Conservation (phyloP, 345 rosid genomes). For the Eutrema yunnanense region DNA sequence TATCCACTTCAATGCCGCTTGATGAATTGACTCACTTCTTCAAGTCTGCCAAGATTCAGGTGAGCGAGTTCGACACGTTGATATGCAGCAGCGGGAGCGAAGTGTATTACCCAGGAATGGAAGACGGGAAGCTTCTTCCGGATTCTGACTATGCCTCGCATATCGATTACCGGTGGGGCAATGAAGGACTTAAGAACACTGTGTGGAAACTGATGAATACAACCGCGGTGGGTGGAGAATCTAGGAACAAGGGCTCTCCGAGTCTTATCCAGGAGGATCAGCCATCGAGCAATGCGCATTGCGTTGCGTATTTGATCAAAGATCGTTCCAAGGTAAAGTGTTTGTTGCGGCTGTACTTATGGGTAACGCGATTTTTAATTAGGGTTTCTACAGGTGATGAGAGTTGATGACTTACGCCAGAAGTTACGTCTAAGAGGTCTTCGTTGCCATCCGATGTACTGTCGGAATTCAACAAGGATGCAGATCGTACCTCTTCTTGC, state of each 20-base stretch:
- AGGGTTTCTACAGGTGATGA: slow-evolving; percentile 48
- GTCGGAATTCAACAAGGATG: slow-evolving; percentile 72
- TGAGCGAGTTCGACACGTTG: slow-evolving; percentile 74
- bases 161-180: slow-evolving; percentile 88
- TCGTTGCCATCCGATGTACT: slow-evolving; percentile 95
- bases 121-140: slow-evolving; percentile 60
- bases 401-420: slow-evolving; percentile 83
- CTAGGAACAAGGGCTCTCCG: slow-evolving; percentile 30
- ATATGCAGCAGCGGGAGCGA: slow-evolving; percentile 93
- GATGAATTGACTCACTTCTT: slow-evolving; percentile 56
- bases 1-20: slow-evolving; percentile 81
- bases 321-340: slow-evolving; percentile 56
- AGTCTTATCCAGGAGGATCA: slow-evolving; percentile 56
- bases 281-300: slow-evolving; percentile 60
- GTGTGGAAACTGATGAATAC: slow-evolving; percentile 80
- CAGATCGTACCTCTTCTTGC: slow-evolving; percentile 89
- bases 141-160: slow-evolving; percentile 89
- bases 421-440: slow-evolving; percentile 92
- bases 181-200: slow-evolving; percentile 81
- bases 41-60: slow-evolving; percentile 59
- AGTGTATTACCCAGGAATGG: slow-evolving; percentile 79
- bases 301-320: slow-evolving; percentile 63
- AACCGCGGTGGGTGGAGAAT: slow-evolving; percentile 42
- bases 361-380: not conserved
- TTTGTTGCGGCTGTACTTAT: not conserved